These are phyloP conservation scores for Leersia perrieri DNA, from an alignment of 176 grass and related monocot species.

Conservation along the genomic window DNA sequence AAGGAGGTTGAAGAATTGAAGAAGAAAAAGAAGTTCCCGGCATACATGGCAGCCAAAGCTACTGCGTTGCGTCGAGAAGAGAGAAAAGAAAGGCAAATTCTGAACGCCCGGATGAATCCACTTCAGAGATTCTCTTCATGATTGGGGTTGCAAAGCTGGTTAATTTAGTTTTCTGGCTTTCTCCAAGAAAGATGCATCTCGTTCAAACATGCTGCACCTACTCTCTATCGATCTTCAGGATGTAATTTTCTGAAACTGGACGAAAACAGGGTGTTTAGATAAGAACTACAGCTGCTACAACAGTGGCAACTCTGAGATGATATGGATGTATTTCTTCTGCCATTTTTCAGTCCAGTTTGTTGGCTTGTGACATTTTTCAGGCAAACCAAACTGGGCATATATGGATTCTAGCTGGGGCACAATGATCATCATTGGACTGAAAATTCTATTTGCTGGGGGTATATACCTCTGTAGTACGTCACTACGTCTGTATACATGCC, in stretches of 20 bases:
- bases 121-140: constrained; percentile 30
- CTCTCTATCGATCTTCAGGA: no score
- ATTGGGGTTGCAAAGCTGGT: not conserved
- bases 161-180: not conserved
- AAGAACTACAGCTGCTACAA: not conserved
- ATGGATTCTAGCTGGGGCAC: constrained; percentile 14
- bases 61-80: not conserved
- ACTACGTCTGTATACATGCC: constrained; percentile 11
- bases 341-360: not conserved
- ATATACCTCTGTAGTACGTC: no score
- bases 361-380: not conserved
- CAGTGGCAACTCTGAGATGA: not conserved
- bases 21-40: not conserved
- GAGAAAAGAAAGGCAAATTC: not conserved
- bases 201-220: not conserved
- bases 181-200: not conserved
- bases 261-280: not conserved
- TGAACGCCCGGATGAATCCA: not conserved
- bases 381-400: constrained; percentile 8
- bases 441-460: constrained; percentile 29
- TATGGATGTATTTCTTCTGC: not conserved
- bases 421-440: constrained; percentile 25
- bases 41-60: constrained; percentile 31
- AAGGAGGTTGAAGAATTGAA: not conserved
- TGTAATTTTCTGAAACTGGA: not conserved